Evolutionary conservation across 352 stramenopile species (phyloP).

Genomic region (Pythium volutum): DNA sequence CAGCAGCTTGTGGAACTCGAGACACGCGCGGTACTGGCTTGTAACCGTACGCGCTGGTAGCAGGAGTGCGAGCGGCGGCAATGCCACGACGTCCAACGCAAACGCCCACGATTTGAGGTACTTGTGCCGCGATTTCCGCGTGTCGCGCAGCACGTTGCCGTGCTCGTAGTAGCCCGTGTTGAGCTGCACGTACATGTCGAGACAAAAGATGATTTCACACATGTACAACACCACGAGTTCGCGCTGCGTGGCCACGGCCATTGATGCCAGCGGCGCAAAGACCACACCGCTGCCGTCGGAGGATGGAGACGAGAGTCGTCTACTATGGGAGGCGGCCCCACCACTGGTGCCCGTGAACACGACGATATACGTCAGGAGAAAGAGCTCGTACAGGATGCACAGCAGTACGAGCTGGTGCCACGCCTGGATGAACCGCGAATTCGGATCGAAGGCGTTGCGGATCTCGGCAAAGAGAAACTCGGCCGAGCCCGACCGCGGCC

Average conservation of each 20-base stretch:
- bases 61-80: constrained; percentile 40
- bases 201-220: constrained; percentile 56
- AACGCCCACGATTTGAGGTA: constrained; percentile 56
- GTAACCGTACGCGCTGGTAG: constrained; percentile 9
- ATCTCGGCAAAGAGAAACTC: constrained; percentile 49
- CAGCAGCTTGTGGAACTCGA: constrained; percentile 46
- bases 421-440: constrained; percentile 41
- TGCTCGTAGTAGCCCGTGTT: constrained; percentile 75
- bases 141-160: constrained; percentile 62
- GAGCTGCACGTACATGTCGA: constrained; percentile 68
- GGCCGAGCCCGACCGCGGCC: constrained; percentile 39
- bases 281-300: background rate
- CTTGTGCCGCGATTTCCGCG: constrained; percentile 50
- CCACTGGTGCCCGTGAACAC: constrained; percentile 26
- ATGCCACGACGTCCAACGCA: constrained; percentile 40
- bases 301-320: background rate
- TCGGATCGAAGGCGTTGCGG: constrained; percentile 59
- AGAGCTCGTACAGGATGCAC: constrained; percentile 50
- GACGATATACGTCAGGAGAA: constrained; percentile 43
- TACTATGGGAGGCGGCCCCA: background rate
- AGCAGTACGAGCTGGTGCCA: constrained; percentile 56
- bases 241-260: constrained; percentile 7
- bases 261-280: background rate
- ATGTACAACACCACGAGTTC: constrained; percentile 41
- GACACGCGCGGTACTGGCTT: constrained; percentile 13